Evolutionary conservation across 1,284 basidiomycete species (phyloP), one percentile per base, ranked within the genome.

Genomic region (Earliella scabrosa): DNA sequence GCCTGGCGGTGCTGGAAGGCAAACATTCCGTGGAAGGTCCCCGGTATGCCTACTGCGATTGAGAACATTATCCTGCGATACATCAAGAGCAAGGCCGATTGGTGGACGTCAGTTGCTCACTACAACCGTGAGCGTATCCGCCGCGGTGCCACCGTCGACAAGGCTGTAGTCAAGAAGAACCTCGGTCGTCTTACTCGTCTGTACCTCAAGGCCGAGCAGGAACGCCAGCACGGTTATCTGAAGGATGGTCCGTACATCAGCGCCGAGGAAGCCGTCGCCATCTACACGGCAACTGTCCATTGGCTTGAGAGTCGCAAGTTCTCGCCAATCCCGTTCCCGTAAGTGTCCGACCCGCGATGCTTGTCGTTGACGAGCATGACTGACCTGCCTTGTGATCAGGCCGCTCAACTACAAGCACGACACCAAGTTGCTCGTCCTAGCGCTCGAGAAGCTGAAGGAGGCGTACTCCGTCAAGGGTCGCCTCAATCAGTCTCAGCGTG

Each of bases 1-100:
- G 97, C 96, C 9, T 99, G 97, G 96, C 85, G 96, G 66, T 96
- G 94, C 75, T 98, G 96, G 95, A 99, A 99, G 77, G 97, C 97
- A 10, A 99, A 99, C 73, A 97, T 96, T 66, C 95, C 95, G 21
- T 97, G 95, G 95, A 96, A 96, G 74, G 95, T 97, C 4, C 94
- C 93, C 11, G 95, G 95, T 50, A 97, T 97, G 93, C 95, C 97
- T 0, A 97, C 96, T 0, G 93, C 97, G 7, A 97, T 99, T 64
- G 97, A 99, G 77, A 99, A 98, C 74, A 97, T 99, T 73, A 98
- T 99, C 64, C 76, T 99, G 43, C 91, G 97, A 50, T 99, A 99
- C 76, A 97, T 99, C 84, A 99, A 99, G 84, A 92, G 89, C 75
- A 99, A 99, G 81, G 92, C 95, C 10, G 97, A 99, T 72, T 98